Conservation (phyloP, 2,329 filamentous ascomycete species). For the Metarhizium rileyi region DNA sequence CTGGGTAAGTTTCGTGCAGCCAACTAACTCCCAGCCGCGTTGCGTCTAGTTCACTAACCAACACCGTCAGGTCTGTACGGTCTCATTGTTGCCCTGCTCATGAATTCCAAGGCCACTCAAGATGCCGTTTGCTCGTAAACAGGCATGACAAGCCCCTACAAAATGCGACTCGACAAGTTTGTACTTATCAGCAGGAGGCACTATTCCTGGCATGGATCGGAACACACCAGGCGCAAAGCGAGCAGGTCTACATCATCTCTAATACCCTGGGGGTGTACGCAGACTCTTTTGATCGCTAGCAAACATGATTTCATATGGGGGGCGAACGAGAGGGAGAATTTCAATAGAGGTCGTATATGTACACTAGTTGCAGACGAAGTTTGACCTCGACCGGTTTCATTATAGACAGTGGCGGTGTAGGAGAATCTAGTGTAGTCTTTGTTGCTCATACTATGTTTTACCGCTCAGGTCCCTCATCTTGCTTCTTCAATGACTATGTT, state of each 20-base stretch:
- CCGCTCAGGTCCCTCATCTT: slow-evolving; percentile 3
- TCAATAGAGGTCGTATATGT: slow-evolving; percentile 29
- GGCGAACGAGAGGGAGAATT: not conserved
- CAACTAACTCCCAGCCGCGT: not conserved
- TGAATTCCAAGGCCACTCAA: slow-evolving; percentile 86
- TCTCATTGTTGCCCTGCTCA: slow-evolving; percentile 95
- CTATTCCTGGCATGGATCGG: slow-evolving; percentile 12
- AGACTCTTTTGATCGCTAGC: slow-evolving; percentile 5
- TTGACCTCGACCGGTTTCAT: slow-evolving; percentile 31
- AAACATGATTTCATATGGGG: slow-evolving; percentile 5
- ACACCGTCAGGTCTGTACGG: slow-evolving; percentile 76
- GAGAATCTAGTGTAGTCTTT: slow-evolving; percentile 33
- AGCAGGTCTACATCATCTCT: slow-evolving; percentile 15
- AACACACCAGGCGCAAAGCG: slow-evolving; percentile 13
- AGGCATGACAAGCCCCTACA: slow-evolving; percentile 1
- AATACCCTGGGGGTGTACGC: not conserved
- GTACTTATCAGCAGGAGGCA: slow-evolving; percentile 19
- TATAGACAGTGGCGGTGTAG: slow-evolving; percentile 36
- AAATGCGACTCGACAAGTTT: slow-evolving; percentile 27
- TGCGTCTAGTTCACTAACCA: slow-evolving; percentile 13
- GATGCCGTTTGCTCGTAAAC: slow-evolving; percentile 48
- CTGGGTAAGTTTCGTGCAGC: slow-evolving; percentile 50
- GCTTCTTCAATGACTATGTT: not conserved
- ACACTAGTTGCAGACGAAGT: slow-evolving; percentile 40
- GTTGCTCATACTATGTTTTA: slow-evolving; percentile 20